phyloP scores from a whole-genome alignment of 2,329 filamentous ascomycete species.

The Epichloe sibirici region DNA sequence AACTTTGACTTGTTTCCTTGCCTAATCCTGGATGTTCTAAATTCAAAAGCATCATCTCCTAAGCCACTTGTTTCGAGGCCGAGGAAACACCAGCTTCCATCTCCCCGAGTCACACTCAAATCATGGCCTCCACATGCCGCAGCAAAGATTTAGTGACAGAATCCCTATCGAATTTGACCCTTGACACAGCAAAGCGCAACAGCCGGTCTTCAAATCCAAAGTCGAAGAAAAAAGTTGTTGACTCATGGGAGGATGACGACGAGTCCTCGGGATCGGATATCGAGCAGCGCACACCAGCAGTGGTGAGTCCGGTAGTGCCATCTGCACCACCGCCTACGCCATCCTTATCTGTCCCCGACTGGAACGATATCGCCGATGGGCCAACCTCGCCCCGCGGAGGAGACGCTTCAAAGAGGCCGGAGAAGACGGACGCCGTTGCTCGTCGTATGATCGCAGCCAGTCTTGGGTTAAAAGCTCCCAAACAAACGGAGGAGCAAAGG shows the following conservation, averaged over 20 bases:
- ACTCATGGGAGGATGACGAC: constrained; percentile 48
- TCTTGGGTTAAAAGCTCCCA: constrained; percentile 68
- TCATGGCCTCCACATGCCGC: constrained; percentile 13
- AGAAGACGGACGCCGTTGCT: constrained; percentile 90
- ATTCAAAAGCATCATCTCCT: neutral
- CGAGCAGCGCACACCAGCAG: constrained; percentile 25
- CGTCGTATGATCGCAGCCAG: constrained; percentile 81
- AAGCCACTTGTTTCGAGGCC: neutral
- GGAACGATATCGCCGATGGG: neutral
- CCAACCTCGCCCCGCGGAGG: constrained; percentile 8
- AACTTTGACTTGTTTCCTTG: neutral
- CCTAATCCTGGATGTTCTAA: neutral
- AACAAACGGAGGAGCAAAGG: constrained; percentile 75
- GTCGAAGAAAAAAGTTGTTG: constrained; percentile 21
- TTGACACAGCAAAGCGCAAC: constrained; percentile 12
- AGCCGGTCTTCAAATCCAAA: constrained; percentile 12
- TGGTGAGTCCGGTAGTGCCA: constrained; percentile 21
- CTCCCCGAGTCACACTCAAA: neutral
- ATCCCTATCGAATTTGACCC: constrained; percentile 20
- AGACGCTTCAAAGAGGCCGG: constrained; percentile 41
- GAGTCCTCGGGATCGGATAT: constrained; percentile 27
- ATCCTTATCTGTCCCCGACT: constrained; percentile 18
- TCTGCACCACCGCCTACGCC: constrained; percentile 56
- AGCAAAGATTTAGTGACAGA: constrained; percentile 16
- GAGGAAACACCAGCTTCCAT: neutral